Evolutionary conservation across 768 basidiomycete genomes (phyloP), one percentile per base, ranked within the genome.

Genomic region (Trametes gibbosa): DNA sequence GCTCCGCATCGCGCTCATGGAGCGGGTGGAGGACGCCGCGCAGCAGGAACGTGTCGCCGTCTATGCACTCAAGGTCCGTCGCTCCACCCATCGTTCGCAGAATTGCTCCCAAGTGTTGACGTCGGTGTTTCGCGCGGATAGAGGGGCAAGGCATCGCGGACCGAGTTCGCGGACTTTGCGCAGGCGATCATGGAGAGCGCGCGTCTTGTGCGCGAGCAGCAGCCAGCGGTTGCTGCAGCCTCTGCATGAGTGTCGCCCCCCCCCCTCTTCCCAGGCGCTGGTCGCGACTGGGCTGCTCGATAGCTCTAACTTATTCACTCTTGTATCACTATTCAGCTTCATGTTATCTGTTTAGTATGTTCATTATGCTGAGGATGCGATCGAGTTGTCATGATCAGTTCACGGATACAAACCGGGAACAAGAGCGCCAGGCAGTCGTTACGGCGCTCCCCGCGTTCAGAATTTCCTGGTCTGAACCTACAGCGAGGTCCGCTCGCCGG

Each of bases 1-100:
- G 9, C 69, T 87, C 35, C 81, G 85, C 21, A 68, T 87, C 6
- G 75, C 83, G 25, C 66, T 83, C 52, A 83, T 81, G 63, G 85
- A 87, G 68, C 69, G 73, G 8, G 59, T 74, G 23, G 71, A 55
- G 54, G 67, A 66, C 61, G 65, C 29, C 29, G 29, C 67, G 61
- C 58, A n/a, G 63, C 57, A 54, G 57, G 68, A 68, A 60, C 81
- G 84, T 53, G 63, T 86, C 12, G 81, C 84, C 12, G 70, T 87
- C 5, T 88, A 89, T 63, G 87, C 84, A 2, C 65, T 89, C 46
- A 87, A 84, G 82, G 86, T 86, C 32, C 24, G 55, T n/a, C n/a
- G n/a, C n/a, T n/a, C n/a, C n/a, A n/a, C n/a, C n/a, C n/a, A n/a
- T n/a, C n/a, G n/a, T n/a, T n/a, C n/a, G n/a, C n/a, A n/a, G n/a